Conservation (phyloP, 768 basidiomycete genomes). For the Macrolepiota fuliginosa region DNA sequence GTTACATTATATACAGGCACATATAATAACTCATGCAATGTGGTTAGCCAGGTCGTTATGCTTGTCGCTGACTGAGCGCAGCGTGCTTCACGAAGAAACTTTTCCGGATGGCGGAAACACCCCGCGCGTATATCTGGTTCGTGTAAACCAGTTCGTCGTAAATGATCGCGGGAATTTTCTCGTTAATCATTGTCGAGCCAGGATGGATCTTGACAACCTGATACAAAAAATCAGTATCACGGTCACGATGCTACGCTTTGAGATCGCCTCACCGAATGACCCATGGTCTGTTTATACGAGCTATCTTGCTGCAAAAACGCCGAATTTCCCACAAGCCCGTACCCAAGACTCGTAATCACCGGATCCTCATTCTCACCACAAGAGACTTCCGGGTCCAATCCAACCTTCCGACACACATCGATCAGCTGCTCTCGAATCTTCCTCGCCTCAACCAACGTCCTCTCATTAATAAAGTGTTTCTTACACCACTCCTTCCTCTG, state of each 20-base stretch:
- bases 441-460: conserved; percentile 73
- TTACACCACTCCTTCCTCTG: conserved; percentile 76
- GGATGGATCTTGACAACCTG: conserved; percentile 89
- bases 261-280: conserved; percentile 50
- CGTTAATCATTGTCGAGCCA: conserved; percentile 75
- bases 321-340: conserved; percentile 79
- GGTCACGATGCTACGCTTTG: not conserved
- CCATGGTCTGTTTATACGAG: conserved; percentile 80
- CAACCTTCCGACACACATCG: conserved; percentile 55
- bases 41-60: conserved; percentile 14
- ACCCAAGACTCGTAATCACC: conserved; percentile 68
- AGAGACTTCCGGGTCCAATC: conserved; percentile 57
- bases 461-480: conserved; percentile 78
- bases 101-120: conserved; percentile 81
- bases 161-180: conserved; percentile 82
- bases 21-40: not conserved
- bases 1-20: not conserved
- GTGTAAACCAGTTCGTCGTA: conserved; percentile 93
- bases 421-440: conserved; percentile 81
- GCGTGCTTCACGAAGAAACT: conserved; percentile 35
- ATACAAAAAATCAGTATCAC: not conserved
- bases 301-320: conserved; percentile 86
- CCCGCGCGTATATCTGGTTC: conserved; percentile 83
- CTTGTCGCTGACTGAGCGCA: conserved; percentile 30
- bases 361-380: conserved; percentile 65